Base-by-base conservation (phyloP, 78 protist genomes). In the Trichosphaerium sp. region DNA sequence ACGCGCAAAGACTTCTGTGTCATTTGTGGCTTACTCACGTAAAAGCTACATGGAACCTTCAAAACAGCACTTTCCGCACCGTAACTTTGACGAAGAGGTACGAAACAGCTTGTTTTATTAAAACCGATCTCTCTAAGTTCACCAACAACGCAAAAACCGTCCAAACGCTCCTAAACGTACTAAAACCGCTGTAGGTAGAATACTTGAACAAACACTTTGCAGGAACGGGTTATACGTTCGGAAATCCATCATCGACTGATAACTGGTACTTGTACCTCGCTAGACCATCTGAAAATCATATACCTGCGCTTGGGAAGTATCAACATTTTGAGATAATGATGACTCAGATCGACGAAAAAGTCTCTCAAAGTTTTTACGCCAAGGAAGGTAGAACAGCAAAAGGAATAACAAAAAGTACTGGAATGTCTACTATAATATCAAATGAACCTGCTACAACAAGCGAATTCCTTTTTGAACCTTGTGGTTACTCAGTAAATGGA, bases 401-500 rank as follows among this genome's bases (percentile, higher is more conserved):
- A 43, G 86, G 75, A 10, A 68, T 48, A n/a, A 49, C 67, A 25
- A 63, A 59, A 12, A 69, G 54, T 57, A 39, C 83, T 14, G 80
- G 85, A 39, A 74, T 68, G 47, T 64, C 26, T 15, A 28, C 70
- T 41, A 43, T 83, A 7, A 18, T 73, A 11, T 73, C 90, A 7
- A 31, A 35, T 18, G 6, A 31, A 37, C 23, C 48, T 26, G 66
- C 65, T 23, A 0, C 1, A 2, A 28, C 72, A 18, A 89, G 85
- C 55, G 90, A 70, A 48, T 58, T 54, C 59, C 54, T 77, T 42
- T 93, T 93, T 51, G 87, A 83, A 14, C 97, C 97, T 3, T 90
- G 94, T 63, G 97, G 97, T n/a, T 93, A 90, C 82, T 87, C 93
- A 10, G 74, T 78, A 85, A 93, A 93, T 62, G 97, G 91, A 1